Evolutionary conservation across 345 rosid species (phyloP).

Genomic region (Carallia brachiata): DNA sequence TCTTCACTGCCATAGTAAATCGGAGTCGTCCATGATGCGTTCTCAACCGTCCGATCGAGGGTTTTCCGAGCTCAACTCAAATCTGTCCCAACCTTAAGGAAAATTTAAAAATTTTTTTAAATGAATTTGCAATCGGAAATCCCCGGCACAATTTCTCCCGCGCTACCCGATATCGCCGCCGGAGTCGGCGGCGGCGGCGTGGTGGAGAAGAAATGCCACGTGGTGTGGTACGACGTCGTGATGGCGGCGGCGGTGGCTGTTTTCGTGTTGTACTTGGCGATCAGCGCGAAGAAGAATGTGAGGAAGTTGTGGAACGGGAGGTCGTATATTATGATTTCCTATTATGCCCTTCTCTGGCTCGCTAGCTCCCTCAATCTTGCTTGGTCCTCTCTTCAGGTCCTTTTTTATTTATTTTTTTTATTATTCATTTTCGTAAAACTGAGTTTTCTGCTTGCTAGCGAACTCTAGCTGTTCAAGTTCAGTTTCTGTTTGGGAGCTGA

Average conservation of each 20-base stretch:
- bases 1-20: too few species aligned
- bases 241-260: constrained; percentile 38
- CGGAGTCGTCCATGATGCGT: too few species aligned
- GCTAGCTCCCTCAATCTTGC: constrained; percentile 48
- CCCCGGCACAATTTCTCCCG: background rate
- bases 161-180: background rate
- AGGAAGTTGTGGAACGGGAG: constrained; percentile 46
- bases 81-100: too few species aligned
- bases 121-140: background rate
- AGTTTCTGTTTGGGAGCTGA: too few species aligned
- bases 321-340: constrained; percentile 48
- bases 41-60: too few species aligned
- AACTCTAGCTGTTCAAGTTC: background rate
- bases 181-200: background rate
- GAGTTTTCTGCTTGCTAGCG: too few species aligned
- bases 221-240: constrained; percentile 30
- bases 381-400: constrained; percentile 61
- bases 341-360: constrained; percentile 53
- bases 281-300: constrained; percentile 48
- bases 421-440: background rate
- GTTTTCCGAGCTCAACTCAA: too few species aligned
- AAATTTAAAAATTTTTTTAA: too few species aligned
- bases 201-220: constrained; percentile 34
- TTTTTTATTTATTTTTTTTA: background rate
- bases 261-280: constrained; percentile 49